Evolutionary conservation across 2,329 filamentous ascomycete species (phyloP).

Genomic region (Fusarium chlamydosporum): DNA sequence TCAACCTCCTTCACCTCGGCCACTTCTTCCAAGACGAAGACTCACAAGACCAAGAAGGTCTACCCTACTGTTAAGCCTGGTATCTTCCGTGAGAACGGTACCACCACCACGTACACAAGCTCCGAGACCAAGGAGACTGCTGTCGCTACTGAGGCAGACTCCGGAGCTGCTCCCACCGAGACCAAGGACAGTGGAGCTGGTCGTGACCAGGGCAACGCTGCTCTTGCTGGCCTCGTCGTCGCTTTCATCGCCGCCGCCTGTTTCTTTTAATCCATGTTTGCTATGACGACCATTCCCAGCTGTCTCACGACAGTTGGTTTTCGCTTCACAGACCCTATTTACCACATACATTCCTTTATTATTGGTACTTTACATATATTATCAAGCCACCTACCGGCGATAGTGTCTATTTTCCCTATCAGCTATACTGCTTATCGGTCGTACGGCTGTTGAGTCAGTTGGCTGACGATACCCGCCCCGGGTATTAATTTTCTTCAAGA

Average conservation of each 20-base stretch:
- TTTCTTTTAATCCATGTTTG: conserved; percentile 57
- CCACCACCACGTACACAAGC: conserved; percentile 48
- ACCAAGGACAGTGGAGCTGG: conserved; percentile 63
- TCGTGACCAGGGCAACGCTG: conserved; percentile 64
- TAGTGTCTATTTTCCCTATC: conserved; percentile 55
- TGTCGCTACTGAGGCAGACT: conserved; percentile 46
- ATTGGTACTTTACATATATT: conserved; percentile 50
- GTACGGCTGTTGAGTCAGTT: conserved; percentile 10
- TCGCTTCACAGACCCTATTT: conserved; percentile 45
- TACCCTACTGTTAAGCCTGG: conserved; percentile 55
- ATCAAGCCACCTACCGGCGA: conserved; percentile 51
- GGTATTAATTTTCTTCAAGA: conserved; percentile 37
- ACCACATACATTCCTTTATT: conserved; percentile 41
- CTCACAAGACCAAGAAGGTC: conserved; percentile 35
- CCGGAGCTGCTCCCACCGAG: conserved; percentile 53
- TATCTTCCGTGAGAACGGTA: conserved; percentile 69
- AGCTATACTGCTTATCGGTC: conserved; percentile 8
- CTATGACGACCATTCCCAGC: conserved; percentile 23
- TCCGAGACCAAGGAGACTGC: conserved; percentile 36
- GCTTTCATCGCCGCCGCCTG: conserved; percentile 68
- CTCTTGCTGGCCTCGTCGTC: conserved; percentile 68
- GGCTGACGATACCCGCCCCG: conserved; percentile 40
- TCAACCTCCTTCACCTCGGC: conserved; percentile 50
- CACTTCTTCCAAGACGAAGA: conserved; percentile 33
- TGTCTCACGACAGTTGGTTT: conserved; percentile 44